phyloP scores from a whole-genome alignment of 176 grass and related monocot species.

The Panicum miliaceum region DNA sequence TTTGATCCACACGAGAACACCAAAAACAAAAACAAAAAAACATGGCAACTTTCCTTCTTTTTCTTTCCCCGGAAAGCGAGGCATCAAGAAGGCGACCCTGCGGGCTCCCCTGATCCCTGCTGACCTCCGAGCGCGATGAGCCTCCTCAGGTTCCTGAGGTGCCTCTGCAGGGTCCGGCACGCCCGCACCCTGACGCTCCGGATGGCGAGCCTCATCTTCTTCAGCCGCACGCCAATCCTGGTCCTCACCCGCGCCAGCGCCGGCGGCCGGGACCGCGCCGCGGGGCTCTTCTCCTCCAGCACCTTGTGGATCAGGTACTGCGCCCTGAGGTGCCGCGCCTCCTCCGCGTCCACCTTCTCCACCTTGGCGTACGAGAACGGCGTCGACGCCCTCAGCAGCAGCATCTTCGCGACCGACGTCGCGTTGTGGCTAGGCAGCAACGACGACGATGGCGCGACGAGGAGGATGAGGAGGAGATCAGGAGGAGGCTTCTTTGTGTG shows the following conservation, averaged over 20 bases:
- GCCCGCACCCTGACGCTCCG: slow-evolving; percentile 45
- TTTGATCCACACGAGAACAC: slow-evolving; percentile 1
- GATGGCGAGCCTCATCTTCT: slow-evolving; percentile 50
- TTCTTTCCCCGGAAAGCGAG: neutral
- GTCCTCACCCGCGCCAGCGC: slow-evolving; percentile 4
- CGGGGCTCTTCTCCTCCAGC: slow-evolving; percentile 46
- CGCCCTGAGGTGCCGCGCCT: slow-evolving; percentile 57
- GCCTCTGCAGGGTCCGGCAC: slow-evolving; percentile 41
- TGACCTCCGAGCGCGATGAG: slow-evolving; percentile 3
- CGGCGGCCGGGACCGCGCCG: slow-evolving; percentile 21
- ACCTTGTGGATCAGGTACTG: slow-evolving; percentile 80
- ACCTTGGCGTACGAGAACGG: slow-evolving; percentile 66
- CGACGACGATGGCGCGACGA: neutral
- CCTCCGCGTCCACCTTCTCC: slow-evolving; percentile 68
- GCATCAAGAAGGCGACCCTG: neutral
- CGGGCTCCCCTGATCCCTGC: neutral
- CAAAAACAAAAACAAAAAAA: neutral
- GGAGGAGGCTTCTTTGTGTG: neutral
- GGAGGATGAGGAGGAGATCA: neutral
- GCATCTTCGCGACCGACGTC: slow-evolving; percentile 16
- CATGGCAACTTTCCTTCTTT: neutral
- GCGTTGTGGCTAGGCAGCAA: neutral
- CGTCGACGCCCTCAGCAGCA: slow-evolving; percentile 34
- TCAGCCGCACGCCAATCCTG: slow-evolving; percentile 56
- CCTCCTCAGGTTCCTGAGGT: slow-evolving; percentile 46